phyloP scores from a whole-genome alignment of 1,284 basidiomycete species.

The Meripilus lineatus region DNA sequence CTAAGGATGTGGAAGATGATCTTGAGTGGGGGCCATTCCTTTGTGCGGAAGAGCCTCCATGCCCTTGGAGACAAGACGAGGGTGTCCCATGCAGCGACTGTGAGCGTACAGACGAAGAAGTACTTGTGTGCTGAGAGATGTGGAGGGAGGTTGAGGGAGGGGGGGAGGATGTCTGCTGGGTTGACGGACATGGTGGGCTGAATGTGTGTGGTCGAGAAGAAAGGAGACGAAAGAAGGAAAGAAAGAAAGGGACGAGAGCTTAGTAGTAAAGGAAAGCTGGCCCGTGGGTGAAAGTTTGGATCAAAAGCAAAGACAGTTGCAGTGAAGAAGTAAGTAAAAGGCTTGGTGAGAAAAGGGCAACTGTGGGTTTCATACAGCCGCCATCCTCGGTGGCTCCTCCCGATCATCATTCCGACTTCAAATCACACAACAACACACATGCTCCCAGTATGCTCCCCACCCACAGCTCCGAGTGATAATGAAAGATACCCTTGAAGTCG shows the following conservation, averaged over 20 bases:
- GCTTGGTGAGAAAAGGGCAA: no score
- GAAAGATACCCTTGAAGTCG: no score
- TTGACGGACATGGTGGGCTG: slow-evolving; percentile 22
- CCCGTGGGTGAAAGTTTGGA: no score
- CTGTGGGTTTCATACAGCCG: no score
- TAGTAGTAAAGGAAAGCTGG: neutral
- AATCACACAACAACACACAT: neutral
- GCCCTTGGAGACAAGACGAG: slow-evolving; percentile 74
- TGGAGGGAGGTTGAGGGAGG: slow-evolving; percentile 62
- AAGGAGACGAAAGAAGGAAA: neutral
- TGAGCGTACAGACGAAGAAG: slow-evolving; percentile 80
- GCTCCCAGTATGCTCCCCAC: neutral
- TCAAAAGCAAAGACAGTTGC: no score
- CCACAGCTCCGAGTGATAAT: no score
- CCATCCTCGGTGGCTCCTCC: no score
- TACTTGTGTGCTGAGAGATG: slow-evolving; percentile 81
- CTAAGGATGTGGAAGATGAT: slow-evolving; percentile 68
- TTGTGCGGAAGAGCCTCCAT: slow-evolving; percentile 62
- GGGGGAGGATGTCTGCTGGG: slow-evolving; percentile 32
- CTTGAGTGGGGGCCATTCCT: slow-evolving; percentile 74
- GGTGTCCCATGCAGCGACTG: slow-evolving; percentile 81
- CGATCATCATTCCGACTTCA: neutral
- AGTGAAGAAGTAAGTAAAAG: no score
- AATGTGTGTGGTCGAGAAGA: slow-evolving; percentile 4
- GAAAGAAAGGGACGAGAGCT: neutral